These are phyloP conservation scores for Hemileccinum impolitum DNA, from an alignment of 768 basidiomycete genomes.

Conservation along the genomic window DNA sequence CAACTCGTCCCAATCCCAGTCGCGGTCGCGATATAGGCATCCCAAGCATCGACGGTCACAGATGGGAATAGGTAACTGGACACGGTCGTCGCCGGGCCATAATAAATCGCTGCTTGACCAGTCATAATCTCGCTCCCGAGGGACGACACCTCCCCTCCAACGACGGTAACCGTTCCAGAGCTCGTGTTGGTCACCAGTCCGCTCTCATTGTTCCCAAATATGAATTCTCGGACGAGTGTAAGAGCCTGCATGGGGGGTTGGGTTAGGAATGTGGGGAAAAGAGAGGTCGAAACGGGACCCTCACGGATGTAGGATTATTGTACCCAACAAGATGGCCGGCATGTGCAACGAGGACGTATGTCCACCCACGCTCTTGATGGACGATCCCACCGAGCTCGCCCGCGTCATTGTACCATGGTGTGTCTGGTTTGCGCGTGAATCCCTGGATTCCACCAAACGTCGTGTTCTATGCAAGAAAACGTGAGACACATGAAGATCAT, in stretches of 20 bases:
- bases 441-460: constrained; percentile 77
- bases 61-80: constrained; percentile 53
- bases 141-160: constrained; percentile 48
- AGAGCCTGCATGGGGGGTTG: constrained; percentile 42
- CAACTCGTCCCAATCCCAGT: too few species aligned
- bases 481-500: neutral
- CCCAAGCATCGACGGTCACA: constrained; percentile 57
- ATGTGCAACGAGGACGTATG: constrained; percentile 36
- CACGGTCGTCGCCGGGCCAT: constrained; percentile 43
- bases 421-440: constrained; percentile 63
- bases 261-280: neutral
- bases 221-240: constrained; percentile 59
- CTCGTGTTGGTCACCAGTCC: constrained; percentile 46
- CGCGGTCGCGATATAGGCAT: constrained; percentile 38
- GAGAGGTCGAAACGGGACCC: constrained; percentile 14
- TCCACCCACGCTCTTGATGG: constrained; percentile 67
- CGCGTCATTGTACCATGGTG: constrained; percentile 58
- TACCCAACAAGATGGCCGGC: constrained; percentile 38
- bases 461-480: constrained; percentile 50
- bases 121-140: constrained; percentile 47
- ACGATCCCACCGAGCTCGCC: constrained; percentile 62
- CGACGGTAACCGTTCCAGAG: constrained; percentile 29
- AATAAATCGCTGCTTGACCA: constrained; percentile 53
- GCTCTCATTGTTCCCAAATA: constrained; percentile 57
- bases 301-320: constrained; percentile 41